These are phyloP conservation scores for Phytophthora constricta DNA, from an alignment of 352 stramenopile genomes.

Conservation along the genomic window DNA sequence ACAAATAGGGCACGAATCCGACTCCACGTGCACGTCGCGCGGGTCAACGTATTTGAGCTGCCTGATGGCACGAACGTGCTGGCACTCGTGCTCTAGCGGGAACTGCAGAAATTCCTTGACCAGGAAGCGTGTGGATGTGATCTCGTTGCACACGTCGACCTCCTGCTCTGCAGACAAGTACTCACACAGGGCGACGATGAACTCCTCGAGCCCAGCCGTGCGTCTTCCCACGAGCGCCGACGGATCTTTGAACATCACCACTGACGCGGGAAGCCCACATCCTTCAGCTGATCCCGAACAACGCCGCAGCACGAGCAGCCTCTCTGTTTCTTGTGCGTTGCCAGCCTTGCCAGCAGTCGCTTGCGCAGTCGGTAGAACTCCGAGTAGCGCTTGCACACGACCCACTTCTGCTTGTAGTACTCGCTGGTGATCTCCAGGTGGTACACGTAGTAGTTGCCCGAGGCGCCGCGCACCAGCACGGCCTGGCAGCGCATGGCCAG, in stretches of 20 bases:
- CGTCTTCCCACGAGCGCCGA: conserved; percentile 63
- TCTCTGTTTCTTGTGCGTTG: conserved; percentile 62
- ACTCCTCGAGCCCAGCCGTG: conserved; percentile 76
- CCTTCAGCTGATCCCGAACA: conserved; percentile 67
- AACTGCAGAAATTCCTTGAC: conserved; percentile 90
- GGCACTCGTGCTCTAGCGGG: conserved; percentile 77
- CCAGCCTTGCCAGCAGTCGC: conserved; percentile 62
- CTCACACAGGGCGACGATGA: conserved; percentile 77
- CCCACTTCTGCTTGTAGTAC: conserved; percentile 90
- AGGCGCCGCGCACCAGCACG: conserved; percentile 77
- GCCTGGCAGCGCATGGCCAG: conserved; percentile 72
- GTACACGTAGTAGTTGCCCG: conserved; percentile 85
- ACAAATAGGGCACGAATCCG: conserved; percentile 83
- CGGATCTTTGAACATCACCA: conserved; percentile 81
- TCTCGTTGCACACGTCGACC: conserved; percentile 68
- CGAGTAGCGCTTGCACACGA: conserved; percentile 89
- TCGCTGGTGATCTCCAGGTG: conserved; percentile 89
- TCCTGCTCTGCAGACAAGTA: conserved; percentile 64
- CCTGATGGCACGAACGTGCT: conserved; percentile 83
- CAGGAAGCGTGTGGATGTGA: conserved; percentile 67
- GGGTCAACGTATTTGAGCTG: conserved; percentile 88
- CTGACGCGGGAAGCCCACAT: conserved; percentile 76
- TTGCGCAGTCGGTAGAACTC: conserved; percentile 88
- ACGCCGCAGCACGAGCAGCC: conserved; percentile 58
- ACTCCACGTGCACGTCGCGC: conserved; percentile 82